Percentiles rank a stretch among this genome's conserved stretches.
These are phyloP conservation scores for Colletotrichum abscissum DNA, from an alignment of 2,329 filamentous ascomycete species.

Conservation along the genomic window DNA sequence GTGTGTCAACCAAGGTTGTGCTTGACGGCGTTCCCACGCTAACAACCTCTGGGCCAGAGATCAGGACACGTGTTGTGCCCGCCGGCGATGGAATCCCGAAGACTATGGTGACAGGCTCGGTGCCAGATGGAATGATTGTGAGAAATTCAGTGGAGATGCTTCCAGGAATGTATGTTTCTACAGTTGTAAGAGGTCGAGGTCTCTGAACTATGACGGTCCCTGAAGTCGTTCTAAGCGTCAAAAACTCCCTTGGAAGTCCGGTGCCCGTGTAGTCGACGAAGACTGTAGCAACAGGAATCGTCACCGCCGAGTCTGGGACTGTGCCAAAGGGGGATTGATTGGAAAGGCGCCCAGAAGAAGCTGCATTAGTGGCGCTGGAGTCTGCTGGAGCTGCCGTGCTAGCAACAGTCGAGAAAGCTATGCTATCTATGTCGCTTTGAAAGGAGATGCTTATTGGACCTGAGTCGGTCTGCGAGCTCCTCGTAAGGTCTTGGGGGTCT, in stretches of 20 bases:
- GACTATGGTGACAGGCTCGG: conserved; percentile 12
- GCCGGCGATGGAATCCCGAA: background rate
- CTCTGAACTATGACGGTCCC: background rate
- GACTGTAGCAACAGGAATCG: conserved; percentile 8
- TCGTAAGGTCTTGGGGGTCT: too few relatives aligned
- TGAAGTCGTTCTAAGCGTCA: background rate
- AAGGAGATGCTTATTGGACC: background rate
- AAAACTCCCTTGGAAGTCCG: background rate
- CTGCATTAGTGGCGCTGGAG: background rate
- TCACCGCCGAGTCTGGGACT: background rate
- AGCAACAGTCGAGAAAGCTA: background rate
- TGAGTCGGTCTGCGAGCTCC: background rate
- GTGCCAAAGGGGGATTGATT: background rate
- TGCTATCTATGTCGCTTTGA: background rate
- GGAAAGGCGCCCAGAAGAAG: background rate
- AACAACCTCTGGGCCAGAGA: too few relatives aligned
- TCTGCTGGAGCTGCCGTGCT: background rate
- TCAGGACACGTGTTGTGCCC: background rate
- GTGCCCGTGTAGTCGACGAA: conserved; percentile 9
- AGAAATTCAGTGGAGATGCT: background rate
- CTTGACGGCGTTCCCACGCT: background rate
- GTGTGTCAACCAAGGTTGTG: background rate
- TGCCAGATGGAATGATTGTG: background rate
- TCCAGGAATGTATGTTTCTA: background rate
- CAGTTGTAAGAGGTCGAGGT: background rate